These are phyloP conservation scores for Incumbomyces delicatus DNA, from an alignment of 2,329 filamentous ascomycete genomes.

Conservation along the genomic window DNA sequence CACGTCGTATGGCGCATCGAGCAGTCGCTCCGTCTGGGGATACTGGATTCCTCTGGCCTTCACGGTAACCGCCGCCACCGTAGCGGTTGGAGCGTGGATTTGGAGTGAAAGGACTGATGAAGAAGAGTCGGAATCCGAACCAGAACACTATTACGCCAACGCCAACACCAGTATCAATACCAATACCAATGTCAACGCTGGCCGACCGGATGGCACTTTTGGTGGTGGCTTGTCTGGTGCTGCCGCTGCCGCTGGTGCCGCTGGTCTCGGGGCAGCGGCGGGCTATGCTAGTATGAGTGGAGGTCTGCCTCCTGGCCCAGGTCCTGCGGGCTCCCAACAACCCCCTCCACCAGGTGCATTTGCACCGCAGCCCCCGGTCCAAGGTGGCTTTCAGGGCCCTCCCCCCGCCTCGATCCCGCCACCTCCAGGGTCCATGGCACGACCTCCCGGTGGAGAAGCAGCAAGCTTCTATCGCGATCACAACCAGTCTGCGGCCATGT, in stretches of 20 bases:
- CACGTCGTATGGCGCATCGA: constrained; percentile 32
- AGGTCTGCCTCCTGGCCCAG: constrained; percentile 23
- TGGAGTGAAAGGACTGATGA: constrained; percentile 80
- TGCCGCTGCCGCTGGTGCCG: constrained; percentile 10
- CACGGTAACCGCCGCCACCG: constrained; percentile 78
- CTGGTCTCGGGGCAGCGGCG: constrained; percentile 34
- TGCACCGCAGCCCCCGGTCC: constrained; percentile 15
- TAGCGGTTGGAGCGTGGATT: constrained; percentile 79
- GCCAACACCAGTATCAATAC: too few species aligned
- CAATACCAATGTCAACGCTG: constrained; percentile 32
- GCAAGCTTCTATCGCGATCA: constrained; percentile 9
- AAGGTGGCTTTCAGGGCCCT: constrained; percentile 9
- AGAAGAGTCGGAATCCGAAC: constrained; percentile 48
- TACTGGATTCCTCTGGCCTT: constrained; percentile 86
- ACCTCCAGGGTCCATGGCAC: constrained; percentile 19
- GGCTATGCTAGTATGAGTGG: constrained; percentile 26
- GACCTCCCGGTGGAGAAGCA: constrained; percentile 22
- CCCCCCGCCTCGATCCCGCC: constrained; percentile 19
- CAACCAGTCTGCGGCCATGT: constrained; percentile 27
- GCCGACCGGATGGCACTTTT: constrained; percentile 13
- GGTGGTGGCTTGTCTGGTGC: constrained; percentile 29
- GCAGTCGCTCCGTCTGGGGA: constrained; percentile 37
- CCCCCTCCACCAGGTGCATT: constrained; percentile 21
- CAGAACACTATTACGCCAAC: constrained; percentile 38
- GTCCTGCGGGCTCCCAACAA: constrained; percentile 7